Base-by-base conservation (phyloP, 2,329 filamentous ascomycete species). In the Aspergillus texensis region DNA sequence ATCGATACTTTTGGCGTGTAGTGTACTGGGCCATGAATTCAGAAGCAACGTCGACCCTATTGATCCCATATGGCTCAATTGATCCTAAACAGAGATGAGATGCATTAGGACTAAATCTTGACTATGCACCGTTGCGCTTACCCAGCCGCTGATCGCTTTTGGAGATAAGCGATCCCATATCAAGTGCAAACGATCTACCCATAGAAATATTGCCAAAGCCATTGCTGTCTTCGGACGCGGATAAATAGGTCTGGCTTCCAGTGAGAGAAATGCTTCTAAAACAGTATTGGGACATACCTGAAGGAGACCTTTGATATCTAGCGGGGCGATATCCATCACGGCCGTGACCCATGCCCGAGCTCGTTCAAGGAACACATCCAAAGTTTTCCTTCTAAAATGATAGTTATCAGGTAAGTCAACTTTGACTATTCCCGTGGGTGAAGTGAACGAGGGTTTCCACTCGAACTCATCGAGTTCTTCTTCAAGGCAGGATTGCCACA, bases 1-100 rank as follows among this genome's bases (percentile, higher is more conserved):
- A 94, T 62, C 94, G 89, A 77, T 99, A 99, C 74, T 97, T 94
- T 75, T 99, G 96, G 43, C 95, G 91, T 30, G 93, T 96, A 4
- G 94, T 98, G 76, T 99, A 99, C 74, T 99, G 94, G 1, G 95
- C 93, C 74, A 99, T 88, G 71, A 99, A 97, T 75, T 98, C 94
- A 2, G 95, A 98, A 0, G 92, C 93, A 12, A 94, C 93, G 75
- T 98, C 97, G 75, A 97, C 90, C 66, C 88, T 88, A 60, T 88
- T 87, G 55, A 90, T 88, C 21, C 90, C 89, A 66, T 91, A 86
- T 41, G 85, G 86, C 68, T 96, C 92, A 56, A 99, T 88, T 8
- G 92, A 94, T 19, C 79, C 80, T 78, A 67, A 46, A 57, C 60
- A 39, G 11, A 26, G 59, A 30, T 24, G 3, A 41, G 41, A 41